These are phyloP conservation scores for Sambucus nigra DNA, from an alignment of 129 eudicot genomes.

Conservation along the genomic window DNA sequence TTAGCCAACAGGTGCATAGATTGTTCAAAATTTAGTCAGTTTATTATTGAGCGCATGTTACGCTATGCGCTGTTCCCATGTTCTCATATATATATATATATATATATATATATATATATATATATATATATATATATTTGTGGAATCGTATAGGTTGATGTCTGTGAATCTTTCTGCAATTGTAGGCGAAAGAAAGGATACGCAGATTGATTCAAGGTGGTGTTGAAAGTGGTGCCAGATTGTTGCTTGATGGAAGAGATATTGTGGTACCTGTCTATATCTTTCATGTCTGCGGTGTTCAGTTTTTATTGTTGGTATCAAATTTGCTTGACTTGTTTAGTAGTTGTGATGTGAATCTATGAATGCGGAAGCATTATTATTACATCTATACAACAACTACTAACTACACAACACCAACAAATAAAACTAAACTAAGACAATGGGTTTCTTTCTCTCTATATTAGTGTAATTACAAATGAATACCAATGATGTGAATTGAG, in stretches of 20 bases:
- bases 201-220: conserved; percentile 78
- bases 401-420: too few species aligned
- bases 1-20: conserved; percentile 77
- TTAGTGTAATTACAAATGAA: too few species aligned
- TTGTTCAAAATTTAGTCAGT: not conserved
- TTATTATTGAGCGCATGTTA: not conserved
- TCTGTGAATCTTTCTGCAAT: conserved; percentile 5
- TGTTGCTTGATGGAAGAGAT: conserved; percentile 88
- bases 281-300: not conserved
- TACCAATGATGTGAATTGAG: too few species aligned
- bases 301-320: not conserved
- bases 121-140: not conserved
- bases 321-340: too few species aligned
- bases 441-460: too few species aligned
- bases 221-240: conserved; percentile 72
- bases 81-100: not conserved
- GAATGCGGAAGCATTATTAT: too few species aligned
- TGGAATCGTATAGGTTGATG: too few species aligned
- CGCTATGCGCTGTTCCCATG: not conserved
- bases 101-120: not conserved
- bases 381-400: too few species aligned
- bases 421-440: too few species aligned
- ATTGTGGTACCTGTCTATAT: conserved; percentile 48
- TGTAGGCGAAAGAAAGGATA: conserved; percentile 84
- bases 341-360: too few species aligned